Base-by-base conservation (phyloP, 1,284 basidiomycete species). In the Microbotryum silenes-acaulis region DNA sequence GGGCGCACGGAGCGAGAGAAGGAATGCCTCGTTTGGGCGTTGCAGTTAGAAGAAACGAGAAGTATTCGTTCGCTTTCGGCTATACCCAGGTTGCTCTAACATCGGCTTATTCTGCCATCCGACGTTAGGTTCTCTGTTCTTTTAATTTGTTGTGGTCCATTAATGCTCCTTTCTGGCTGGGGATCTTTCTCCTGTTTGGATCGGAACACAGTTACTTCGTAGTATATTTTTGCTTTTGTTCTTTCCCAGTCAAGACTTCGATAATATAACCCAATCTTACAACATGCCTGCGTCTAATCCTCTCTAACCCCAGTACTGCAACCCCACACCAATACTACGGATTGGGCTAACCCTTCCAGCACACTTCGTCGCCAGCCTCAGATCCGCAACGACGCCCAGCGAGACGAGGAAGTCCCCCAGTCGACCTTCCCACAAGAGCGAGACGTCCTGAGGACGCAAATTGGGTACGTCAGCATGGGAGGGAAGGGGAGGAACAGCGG, bases 391-490 rank as follows among this genome's bases (percentile, higher is more conserved):
- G 18, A 96, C 83, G 4, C 93, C 93, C 33, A 94, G 76, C 63
- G 89, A 89, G 67, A 97, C 85, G 20, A 97, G 80, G 77, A 92
- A 87, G 71, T 91, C 90, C 51, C 86, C 82, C 70, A 97, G 77
- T n/a, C 91, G 83, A 8, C 91, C 89, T 78, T 97, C 91, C 89
- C 93, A 97, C 73, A 97, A 83, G 42, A 97, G 75, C 6, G 92
- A 87, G 33, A 96, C 80, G 68, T 91, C 87, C 89, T 92, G 65
- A 23, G 68, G 64, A 4, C 61, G 62, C 23, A 63, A 57, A 23
- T 20, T 4, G 20, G 27, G 9, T 4, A 14, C n/a, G 23, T 57
- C 25, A 62, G 44, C 21, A 37, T 10, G 25, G 48, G 12, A 20
- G 20, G 51, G 25, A 33, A 29, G 9, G 18, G 31, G 10, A 53